Evolutionary conservation across 495 filamentous ascomycete species (phyloP), one percentile per base, ranked within the genome.

Genomic region (Penicillium cosmopolitanum): DNA sequence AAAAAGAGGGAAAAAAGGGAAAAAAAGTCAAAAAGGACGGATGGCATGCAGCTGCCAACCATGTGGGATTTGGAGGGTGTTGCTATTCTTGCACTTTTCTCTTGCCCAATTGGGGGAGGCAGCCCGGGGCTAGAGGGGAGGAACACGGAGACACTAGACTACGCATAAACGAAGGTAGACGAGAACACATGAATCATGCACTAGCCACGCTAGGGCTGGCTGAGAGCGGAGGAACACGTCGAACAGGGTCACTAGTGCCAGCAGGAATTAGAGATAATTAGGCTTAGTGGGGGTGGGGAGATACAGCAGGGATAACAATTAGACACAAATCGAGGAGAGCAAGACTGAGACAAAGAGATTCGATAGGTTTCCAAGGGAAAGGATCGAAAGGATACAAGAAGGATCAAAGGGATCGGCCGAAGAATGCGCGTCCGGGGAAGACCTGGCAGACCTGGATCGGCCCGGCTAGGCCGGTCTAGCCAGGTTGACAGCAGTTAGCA

Each of bases 11-110:
- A 8, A 31, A 31, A 31, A 31, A 8, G 8, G 28, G 8, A 6
- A 5, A 38, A 40, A 50, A 35, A 35, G 31, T 42, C 50, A 51
- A 51, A 58, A 58, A 42, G 15, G 25, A 18, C 44, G 38, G 18
- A 51, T 66, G 66, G 64, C 63, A 63, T 69, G 73, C 74, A 75
- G 72, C 63, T 77, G 73, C 73, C 71, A 77, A 75, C 71, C 73
- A 77, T 74, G 71, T 71, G 71, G 74, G 61, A 66, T 61, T 28
- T 2, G 25, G 8, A 23, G 23, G 2, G 23, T 23, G 50, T 62
- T 60, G 53, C 60, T 62, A 57, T 62, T 62, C 54, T 57, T 54
- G 46, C 54, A 16, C 36, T 38, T 38, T 38, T 38, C 36, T 38
- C 11, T 38, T 38, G 36, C 36, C 36, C 11, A n/a, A 38, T 38